These are phyloP conservation scores for Metschnikowia lochheadii DNA, from an alignment of 805 yeast genomes.

Conservation along the genomic window DNA sequence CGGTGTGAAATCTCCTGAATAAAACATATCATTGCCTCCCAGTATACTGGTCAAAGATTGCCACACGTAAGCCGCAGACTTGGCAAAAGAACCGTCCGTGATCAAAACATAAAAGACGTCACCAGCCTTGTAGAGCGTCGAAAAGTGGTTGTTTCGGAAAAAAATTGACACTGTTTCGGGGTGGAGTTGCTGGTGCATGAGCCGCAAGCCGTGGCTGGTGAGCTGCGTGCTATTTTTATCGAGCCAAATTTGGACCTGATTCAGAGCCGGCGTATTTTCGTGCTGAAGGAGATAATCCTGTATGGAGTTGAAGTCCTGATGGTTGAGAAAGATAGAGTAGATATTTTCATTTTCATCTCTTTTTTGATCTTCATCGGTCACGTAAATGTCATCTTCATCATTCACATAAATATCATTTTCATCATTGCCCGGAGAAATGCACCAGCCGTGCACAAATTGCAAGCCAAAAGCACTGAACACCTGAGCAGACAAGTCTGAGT, in stretches of 20 bases:
- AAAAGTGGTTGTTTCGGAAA: slow-evolving; percentile 88
- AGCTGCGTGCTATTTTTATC: slow-evolving; percentile 68
- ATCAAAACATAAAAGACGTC: slow-evolving; percentile 57
- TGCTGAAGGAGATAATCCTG: slow-evolving; percentile 49
- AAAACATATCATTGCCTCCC: slow-evolving; percentile 68
- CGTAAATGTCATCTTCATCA: neutral
- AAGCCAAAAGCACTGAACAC: slow-evolving; percentile 58
- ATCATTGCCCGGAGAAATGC: slow-evolving; percentile 25
- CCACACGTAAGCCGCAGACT: slow-evolving; percentile 61
- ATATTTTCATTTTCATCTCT: neutral
- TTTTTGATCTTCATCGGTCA: neutral
- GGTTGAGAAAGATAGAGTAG: slow-evolving; percentile 17
- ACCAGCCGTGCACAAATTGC: slow-evolving; percentile 81
- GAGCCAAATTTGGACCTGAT: slow-evolving; percentile 37
- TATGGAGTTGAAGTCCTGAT: slow-evolving; percentile 47
- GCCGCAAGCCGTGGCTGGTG: slow-evolving; percentile 60
- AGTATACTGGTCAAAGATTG: slow-evolving; percentile 62
- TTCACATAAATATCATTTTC: neutral
- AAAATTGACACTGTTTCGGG: slow-evolving; percentile 62
- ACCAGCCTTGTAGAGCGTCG: slow-evolving; percentile 57
- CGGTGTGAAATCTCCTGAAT: slow-evolving; percentile 61
- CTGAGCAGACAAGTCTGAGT: slow-evolving; percentile 47
- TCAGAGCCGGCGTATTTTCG: slow-evolving; percentile 13
- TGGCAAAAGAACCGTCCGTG: slow-evolving; percentile 66
- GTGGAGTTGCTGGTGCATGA: slow-evolving; percentile 41